Conservation (phyloP, 768 basidiomycete species). For the Strobilomyces confusus region DNA sequence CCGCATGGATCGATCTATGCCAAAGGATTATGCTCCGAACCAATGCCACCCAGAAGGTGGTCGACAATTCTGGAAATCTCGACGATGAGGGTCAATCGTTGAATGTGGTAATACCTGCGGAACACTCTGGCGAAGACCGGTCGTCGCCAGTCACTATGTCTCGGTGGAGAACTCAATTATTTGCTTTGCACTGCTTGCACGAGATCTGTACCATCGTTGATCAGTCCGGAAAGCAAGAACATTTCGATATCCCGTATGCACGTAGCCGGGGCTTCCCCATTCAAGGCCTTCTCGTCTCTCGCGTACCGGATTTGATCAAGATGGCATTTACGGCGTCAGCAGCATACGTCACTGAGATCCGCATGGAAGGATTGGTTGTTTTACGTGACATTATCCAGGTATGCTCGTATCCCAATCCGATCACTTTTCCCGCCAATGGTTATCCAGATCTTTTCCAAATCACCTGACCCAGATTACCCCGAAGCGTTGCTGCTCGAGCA, state of each 20-base stretch:
- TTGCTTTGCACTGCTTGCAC: conserved; percentile 90
- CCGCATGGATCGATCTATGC: conserved; percentile 97
- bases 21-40: conserved; percentile 96
- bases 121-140: conserved; percentile 28
- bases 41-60: conserved; percentile 75
- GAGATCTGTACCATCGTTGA: conserved; percentile 77
- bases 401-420: conserved; percentile 6
- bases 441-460: conserved; percentile 74
- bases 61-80: conserved; percentile 53
- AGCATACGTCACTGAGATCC: conserved; percentile 93
- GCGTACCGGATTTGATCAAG: conserved; percentile 89
- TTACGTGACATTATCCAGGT: conserved; percentile 92
- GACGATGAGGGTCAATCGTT: conserved; percentile 97
- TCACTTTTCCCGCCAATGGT: conserved; percentile 1
- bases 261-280: conserved; percentile 52
- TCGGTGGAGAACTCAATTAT: conserved; percentile 95
- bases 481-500: conserved; percentile 90
- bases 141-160: conserved; percentile 53
- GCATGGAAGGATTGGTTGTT: conserved; percentile 85
- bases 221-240: conserved; percentile 71
- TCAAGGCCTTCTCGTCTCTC: conserved; percentile 69
- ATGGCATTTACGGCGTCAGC: conserved; percentile 99
- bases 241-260: conserved; percentile 76
- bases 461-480: conserved; percentile 91
- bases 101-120: conserved; percentile 48